These are phyloP conservation scores for Endocladia muricata DNA, from an alignment of 31 red algal species.

Conservation along the genomic window DNA sequence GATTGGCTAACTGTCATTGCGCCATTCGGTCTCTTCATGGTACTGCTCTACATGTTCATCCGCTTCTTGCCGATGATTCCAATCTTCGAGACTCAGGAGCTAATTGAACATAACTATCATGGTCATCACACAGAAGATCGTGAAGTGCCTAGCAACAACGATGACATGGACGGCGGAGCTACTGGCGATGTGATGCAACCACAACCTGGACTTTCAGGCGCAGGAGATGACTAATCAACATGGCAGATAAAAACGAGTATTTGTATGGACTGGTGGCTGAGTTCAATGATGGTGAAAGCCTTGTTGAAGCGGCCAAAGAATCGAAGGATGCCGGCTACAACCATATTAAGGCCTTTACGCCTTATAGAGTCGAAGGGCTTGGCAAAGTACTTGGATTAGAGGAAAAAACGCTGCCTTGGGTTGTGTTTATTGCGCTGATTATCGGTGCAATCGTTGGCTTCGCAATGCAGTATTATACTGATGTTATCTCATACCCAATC, in stretches of 20 bases:
- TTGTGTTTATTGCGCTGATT: background rate
- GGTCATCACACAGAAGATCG: too few relatives aligned
- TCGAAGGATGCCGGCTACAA: background rate
- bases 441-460: background rate
- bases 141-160: too few relatives aligned
- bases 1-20: background rate
- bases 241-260: too few relatives aligned
- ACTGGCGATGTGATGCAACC: too few relatives aligned
- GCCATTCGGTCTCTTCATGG: constrained; percentile 1
- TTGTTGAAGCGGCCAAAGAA: background rate
- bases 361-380: background rate
- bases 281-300: background rate
- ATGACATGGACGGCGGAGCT: too few relatives aligned
- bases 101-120: background rate
- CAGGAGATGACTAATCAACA: too few relatives aligned
- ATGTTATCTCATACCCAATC: background rate
- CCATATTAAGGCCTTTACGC: background rate
- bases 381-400: background rate
- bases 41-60: background rate
- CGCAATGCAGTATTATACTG: background rate
- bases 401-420: background rate
- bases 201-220: too few relatives aligned
- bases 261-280: background rate
- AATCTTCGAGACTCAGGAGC: background rate
- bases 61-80: background rate